Conservation (phyloP, 2,329 filamentous ascomycete species). For the Ceratocystis huliohia region DNA sequence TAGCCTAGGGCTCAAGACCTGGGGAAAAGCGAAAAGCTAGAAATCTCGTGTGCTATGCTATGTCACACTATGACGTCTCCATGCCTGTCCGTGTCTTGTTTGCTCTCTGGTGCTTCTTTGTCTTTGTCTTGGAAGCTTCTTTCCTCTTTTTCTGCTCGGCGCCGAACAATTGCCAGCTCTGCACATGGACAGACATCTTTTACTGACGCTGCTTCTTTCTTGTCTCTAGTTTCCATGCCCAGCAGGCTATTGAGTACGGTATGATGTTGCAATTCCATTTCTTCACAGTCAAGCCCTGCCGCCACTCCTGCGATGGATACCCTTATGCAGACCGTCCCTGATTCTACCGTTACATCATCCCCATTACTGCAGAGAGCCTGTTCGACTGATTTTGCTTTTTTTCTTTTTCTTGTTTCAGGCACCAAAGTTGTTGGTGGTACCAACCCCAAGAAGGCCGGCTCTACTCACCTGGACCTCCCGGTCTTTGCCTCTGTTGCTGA, state of each 20-base stretch:
- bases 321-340: background rate
- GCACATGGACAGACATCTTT: background rate
- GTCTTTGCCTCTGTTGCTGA: slow-evolving; percentile 86
- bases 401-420: slow-evolving; percentile 39
- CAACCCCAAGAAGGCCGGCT: slow-evolving; percentile 96
- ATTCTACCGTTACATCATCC: background rate
- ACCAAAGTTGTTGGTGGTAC: slow-evolving; percentile 97
- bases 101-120: background rate
- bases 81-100: background rate
- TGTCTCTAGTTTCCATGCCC: slow-evolving; percentile 71
- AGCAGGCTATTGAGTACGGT: slow-evolving; percentile 98
- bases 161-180: background rate
- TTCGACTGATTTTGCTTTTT: slow-evolving; percentile 15
- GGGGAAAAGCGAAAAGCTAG: background rate
- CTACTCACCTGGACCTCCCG: slow-evolving; percentile 76
- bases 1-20: background rate
- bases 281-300: slow-evolving; percentile 14
- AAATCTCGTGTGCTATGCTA: background rate
- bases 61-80: background rate
- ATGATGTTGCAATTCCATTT: slow-evolving; percentile 28
- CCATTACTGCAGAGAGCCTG: background rate
- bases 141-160: background rate
- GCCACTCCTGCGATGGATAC: background rate
- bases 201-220: slow-evolving; percentile 11
- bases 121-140: background rate